Percentiles rank a stretch among this genome's conserved stretches.
phyloP scores from a whole-genome alignment of 2,329 filamentous ascomycete genomes.

The Aspergillus tubingensis region DNA sequence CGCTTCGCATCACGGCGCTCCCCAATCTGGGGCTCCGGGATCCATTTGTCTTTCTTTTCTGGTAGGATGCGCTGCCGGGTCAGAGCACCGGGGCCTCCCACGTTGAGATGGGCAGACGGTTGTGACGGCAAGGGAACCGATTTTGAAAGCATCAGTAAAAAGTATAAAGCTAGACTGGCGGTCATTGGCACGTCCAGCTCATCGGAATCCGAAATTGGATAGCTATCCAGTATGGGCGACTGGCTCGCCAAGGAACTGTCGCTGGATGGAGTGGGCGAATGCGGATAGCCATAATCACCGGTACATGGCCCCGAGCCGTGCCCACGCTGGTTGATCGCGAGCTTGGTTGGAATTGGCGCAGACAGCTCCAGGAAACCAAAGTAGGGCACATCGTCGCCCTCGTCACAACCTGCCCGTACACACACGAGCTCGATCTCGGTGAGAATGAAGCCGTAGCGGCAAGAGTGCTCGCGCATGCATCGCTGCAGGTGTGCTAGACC shows the following conservation, averaged over 20 bases:
- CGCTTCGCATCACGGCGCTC: conserved; percentile 64
- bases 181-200: conserved; percentile 50
- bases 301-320: neutral
- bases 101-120: conserved; percentile 59
- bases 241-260: conserved; percentile 28
- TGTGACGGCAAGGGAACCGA: conserved; percentile 61
- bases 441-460: conserved; percentile 93
- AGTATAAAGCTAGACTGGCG: conserved; percentile 62
- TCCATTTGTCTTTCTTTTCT: conserved; percentile 62
- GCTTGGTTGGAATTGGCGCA: conserved; percentile 57
- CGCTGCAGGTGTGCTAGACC: conserved; percentile 84
- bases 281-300: conserved; percentile 23
- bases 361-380: conserved; percentile 86
- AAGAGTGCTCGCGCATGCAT: conserved; percentile 89
- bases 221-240: conserved; percentile 18
- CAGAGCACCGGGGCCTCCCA: conserved; percentile 59
- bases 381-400: conserved; percentile 66
- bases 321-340: conserved; percentile 29
- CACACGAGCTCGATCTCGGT: conserved; percentile 94
- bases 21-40: conserved; percentile 60
- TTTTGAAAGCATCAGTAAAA: conserved; percentile 66
- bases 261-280: conserved; percentile 34
- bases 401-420: conserved; percentile 72
- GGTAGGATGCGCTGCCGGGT: conserved; percentile 57
- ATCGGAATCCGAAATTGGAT: conserved; percentile 11